Base-by-base conservation (phyloP, 2,329 filamentous ascomycete genomes). In the Clarireedia homoeocarpa region DNA sequence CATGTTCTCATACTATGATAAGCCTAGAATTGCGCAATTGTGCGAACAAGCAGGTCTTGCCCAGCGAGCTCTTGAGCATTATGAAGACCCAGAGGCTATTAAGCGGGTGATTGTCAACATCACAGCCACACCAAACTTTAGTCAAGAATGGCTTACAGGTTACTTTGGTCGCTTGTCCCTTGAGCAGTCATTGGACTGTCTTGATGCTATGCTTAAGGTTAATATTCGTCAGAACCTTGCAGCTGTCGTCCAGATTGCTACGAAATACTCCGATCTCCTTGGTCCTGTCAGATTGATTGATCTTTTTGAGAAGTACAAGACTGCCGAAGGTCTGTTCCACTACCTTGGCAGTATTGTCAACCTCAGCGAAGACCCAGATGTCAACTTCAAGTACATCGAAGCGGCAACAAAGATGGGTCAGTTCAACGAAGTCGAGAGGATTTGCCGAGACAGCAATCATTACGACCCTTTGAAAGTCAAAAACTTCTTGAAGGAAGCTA, bases 351-450 rank as follows among this genome's bases (percentile, higher is more conserved):
- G 91, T 71, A 95, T 99, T 65, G 92, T 99, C 73, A 99, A 99
- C 71, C 78, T 99, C 48, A 95, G 89, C 57, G 90, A 97, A 71
- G 94, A 97, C 66, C 81, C 88, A 23, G 94, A 99, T 70, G 94
- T 99, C 30, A 88, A 94, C 70, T 99, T 96, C 84, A 99, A 99
- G 79, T 99, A 99, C 73, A 96, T 99, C 58, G 92, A 99, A 74
- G 91, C 94, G 55, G 94, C 95, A 34, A 96, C 91, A 24, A 88
- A 85, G 69, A 95, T 96, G 83, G 85, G 86, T 30, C 92, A 99
- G 73, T 83, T 96, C 68, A 91, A 89, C 63, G 94, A 99, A 70
- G 94, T 99, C 20, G 92, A 99, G 79, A 88, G 94, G 54, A 92
- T 99, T 67, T 97, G 92, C 76, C 85, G 95, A 59, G 94, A 99